A percentile compares a stretch with the other conserved stretches of the same genome.
These are phyloP conservation scores for Lactarius hatsudake DNA, from an alignment of 768 basidiomycete species.

Conservation along the genomic window DNA sequence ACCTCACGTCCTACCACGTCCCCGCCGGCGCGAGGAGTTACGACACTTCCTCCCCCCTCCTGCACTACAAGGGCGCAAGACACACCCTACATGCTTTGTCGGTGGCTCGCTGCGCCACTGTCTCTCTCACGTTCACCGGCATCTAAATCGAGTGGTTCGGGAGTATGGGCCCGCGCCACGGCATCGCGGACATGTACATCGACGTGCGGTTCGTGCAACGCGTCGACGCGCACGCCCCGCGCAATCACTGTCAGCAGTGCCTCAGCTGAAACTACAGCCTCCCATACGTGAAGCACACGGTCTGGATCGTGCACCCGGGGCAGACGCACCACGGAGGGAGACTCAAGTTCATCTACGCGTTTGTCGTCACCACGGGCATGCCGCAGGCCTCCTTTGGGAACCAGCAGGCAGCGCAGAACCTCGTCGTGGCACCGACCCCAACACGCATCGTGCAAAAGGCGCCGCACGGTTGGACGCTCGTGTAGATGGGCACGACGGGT, in stretches of 20 bases:
- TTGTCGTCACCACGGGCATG: conserved; percentile 56
- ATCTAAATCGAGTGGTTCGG: conserved; percentile 82
- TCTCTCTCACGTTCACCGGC: conserved; percentile 62
- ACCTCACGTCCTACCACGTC: conserved; percentile 62
- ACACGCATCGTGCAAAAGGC: too few relatives aligned
- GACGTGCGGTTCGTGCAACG: conserved; percentile 48
- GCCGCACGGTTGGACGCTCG: too few relatives aligned
- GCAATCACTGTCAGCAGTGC: conserved; percentile 53
- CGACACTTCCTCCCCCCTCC: conserved; percentile 64
- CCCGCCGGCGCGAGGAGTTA: conserved; percentile 72
- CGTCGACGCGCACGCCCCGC: conserved; percentile 45
- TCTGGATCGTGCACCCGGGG: conserved; percentile 61
- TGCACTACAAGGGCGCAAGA: conserved; percentile 56
- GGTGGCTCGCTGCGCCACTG: conserved; percentile 49
- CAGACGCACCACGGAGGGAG: conserved; percentile 34
- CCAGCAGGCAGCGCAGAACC: conserved; percentile 14
- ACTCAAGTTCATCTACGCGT: conserved; percentile 46
- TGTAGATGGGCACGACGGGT: too few relatives aligned
- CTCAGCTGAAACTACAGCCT: conserved; percentile 61
- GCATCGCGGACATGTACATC: conserved; percentile 54
- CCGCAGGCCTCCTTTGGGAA: background rate
- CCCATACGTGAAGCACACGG: conserved; percentile 48
- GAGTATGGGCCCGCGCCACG: conserved; percentile 50
- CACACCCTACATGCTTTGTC: conserved; percentile 50
- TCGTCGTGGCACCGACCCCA: conserved; percentile 25